Evolutionary conservation across 2,329 filamentous ascomycete genomes (phyloP), one percentile per base, ranked within the genome.

Genomic region (Aspergillus spinulosporus): DNA sequence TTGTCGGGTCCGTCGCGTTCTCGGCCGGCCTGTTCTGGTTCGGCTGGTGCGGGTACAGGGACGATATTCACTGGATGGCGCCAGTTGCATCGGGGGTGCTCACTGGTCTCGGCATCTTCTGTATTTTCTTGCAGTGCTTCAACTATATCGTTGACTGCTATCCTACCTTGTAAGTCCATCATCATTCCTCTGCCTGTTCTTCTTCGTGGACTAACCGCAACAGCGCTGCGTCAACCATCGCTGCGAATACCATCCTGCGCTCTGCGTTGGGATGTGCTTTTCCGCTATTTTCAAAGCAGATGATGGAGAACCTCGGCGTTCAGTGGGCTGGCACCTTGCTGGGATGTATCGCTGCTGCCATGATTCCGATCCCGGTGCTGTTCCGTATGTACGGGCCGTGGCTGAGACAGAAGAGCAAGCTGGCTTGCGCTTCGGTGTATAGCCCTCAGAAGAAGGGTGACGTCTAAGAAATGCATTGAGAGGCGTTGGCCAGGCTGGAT

Each of bases 71-170:
- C 56, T 74, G 71, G 70, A 68, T 57, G 49, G 54, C 49, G 2
- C 54, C 54, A 1, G 31, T 49, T 14, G 36, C 54, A 3, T 57
- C 54, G 6, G 54, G 54, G 0, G 3, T 57, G 9, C 28, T 57
- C 1, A 52, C 54, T n/a, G 54, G 54, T 6, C 52, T 57, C 26
- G 54, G 54, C 2, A 57, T 57, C n/a, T 57, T 52, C 21, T 57
- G 54, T 29, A 57, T 57, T 15, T 57, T 57, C 39, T 11, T 57
- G 28, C 54, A 57, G 45, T 57, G 49, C 9, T 57, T 57, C 45
- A 74, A 73, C 54, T 73, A 76, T 40, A 56, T 77, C 26, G 67
- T 77, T 5, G 74, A 76, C 52, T 71, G 72, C 2, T 77, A 76
- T 56, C 65, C 75, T 9, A 71, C 67, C 5, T 60, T 76, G 74